Percentiles rank a stretch among this genome's conserved stretches.
Conservation (phyloP, 441 rosid species). For the Euphorbia celastroides region DNA sequence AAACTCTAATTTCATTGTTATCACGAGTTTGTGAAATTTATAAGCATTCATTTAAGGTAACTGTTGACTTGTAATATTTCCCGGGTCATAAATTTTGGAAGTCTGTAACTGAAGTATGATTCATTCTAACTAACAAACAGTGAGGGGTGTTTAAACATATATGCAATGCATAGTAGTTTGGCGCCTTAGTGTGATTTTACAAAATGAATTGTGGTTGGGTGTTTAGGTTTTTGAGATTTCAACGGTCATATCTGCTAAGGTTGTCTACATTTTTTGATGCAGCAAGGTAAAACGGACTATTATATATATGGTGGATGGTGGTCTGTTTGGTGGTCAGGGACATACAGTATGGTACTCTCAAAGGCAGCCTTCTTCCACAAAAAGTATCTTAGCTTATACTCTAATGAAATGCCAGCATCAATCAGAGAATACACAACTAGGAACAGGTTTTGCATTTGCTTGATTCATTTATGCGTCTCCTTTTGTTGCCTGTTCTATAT, state of each 20-base stretch:
- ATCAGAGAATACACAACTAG: slow-evolving; percentile 52
- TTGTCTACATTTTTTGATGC: slow-evolving; percentile 20
- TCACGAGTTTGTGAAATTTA: neutral
- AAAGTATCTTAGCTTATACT: slow-evolving; percentile 70
- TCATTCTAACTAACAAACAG: neutral
- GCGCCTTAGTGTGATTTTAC: neutral
- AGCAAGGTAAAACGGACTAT: slow-evolving; percentile 45
- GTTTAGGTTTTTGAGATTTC: neutral
- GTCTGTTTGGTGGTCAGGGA: slow-evolving; percentile 99
- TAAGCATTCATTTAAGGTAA: neutral
- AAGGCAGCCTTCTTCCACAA: slow-evolving; percentile 98
- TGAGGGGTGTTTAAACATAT: neutral
- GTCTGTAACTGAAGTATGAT: neutral
- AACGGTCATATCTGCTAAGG: neutral
- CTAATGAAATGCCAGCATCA: slow-evolving; percentile 71
- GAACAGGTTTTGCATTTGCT: slow-evolving; percentile 51
- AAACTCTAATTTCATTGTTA: too few relatives aligned
- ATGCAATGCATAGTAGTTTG: neutral
- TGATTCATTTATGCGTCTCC: neutral
- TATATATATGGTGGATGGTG: slow-evolving; percentile 90
- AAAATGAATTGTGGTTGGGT: neutral
- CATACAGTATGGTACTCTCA: slow-evolving; percentile 89
- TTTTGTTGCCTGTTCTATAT: neutral
- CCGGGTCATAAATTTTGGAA: neutral
- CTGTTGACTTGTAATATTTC: neutral